Evolutionary conservation across 208 protist genomes (phyloP), one percentile per base, ranked within the genome.

Genomic region (Trypanosoma lewisi): DNA sequence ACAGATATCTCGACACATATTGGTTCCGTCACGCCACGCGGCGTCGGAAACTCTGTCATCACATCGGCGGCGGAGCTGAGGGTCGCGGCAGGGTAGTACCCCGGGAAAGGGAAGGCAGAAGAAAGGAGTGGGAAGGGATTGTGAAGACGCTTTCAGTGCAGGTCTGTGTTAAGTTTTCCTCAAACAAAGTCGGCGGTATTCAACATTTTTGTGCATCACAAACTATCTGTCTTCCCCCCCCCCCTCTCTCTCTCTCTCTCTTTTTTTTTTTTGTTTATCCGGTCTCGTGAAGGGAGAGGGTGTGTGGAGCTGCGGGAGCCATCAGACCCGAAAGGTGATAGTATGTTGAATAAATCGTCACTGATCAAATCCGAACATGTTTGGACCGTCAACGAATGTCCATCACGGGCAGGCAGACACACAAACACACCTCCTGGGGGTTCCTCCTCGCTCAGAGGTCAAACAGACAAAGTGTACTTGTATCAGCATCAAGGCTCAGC

Each of bases 401-500:
- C 34, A 39, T 39, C 34, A 48, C 42, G 5, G 11, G n/a, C 42
- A 48, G 4, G 16, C 42, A 48, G 11, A 16, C 42, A 48, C 42
- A 21, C n/a, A 4, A 6, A 21, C 42, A 48, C 42, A 39, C 34
- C 34, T 51, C 19, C n/a, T 7, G 44, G 8, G 14, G 5, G 11
- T 1, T 48, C 14, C n/a, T n/a, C n/a, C 23, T 25, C 27, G 31
- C 36, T 67, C 64, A 64, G 53, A 72, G 73, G 70, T 73, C 69
- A 73, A 73, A 77, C 70, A 80, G 69, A 80, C 66, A 68, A 60
- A 72, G 25, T 49, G 23, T 44, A 58, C 52, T 44, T 44, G 44
- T 73, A 53, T 75, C 66, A 77, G 64, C 76, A 82, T 55, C 41
- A 48, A 25, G 34, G 45, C 31, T 77, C 70, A 81, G 75, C 66